Percentiles rank a stretch among this genome's conserved stretches.
phyloP scores from a whole-genome alignment of 768 basidiomycete species.

The Tephrocybe sp. region DNA sequence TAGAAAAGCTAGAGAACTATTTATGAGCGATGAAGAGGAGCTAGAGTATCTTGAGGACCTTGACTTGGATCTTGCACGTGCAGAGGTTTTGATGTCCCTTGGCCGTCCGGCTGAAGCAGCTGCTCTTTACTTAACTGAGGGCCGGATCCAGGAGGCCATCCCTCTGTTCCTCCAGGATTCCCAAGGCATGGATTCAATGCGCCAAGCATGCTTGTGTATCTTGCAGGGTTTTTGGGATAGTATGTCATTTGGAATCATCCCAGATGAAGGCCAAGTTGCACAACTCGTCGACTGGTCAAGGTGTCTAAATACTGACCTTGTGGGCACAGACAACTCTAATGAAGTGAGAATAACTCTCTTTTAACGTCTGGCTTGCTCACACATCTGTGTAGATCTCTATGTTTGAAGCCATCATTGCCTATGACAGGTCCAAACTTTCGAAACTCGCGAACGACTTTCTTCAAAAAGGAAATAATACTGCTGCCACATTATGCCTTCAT shows the following conservation, averaged over 20 bases:
- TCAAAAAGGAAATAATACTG: conserved; percentile 23
- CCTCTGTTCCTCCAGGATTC: conserved; percentile 39
- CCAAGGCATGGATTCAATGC: conserved; percentile 23
- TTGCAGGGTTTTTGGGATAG: conserved; percentile 46
- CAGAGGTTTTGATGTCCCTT: conserved; percentile 40
- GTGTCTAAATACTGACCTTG: conserved; percentile 12
- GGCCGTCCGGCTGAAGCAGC: conserved; percentile 51
- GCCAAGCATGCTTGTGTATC: conserved; percentile 37
- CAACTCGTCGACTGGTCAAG: conserved; percentile 27
- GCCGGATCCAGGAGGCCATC: conserved; percentile 47
- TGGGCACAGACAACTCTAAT: conserved; percentile 4
- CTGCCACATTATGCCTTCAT: conserved; percentile 45
- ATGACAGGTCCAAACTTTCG: conserved; percentile 26
- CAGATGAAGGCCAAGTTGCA: conserved; percentile 11
- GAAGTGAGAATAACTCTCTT: background rate
- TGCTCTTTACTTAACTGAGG: conserved; percentile 47
- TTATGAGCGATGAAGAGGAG: conserved; percentile 49
- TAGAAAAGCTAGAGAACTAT: conserved; percentile 52
- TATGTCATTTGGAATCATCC: conserved; percentile 37
- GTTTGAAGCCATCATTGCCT: conserved; percentile 18
- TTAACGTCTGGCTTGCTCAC: background rate
- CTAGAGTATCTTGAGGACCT: conserved; percentile 58
- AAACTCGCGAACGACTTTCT: conserved; percentile 32
- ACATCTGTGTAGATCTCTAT: conserved; percentile 14
- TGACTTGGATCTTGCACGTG: conserved; percentile 50